Percentiles rank a stretch among this genome's conserved stretches.
These are phyloP conservation scores for Tuber borchii DNA, from an alignment of 495 filamentous ascomycete genomes.

Conservation along the genomic window DNA sequence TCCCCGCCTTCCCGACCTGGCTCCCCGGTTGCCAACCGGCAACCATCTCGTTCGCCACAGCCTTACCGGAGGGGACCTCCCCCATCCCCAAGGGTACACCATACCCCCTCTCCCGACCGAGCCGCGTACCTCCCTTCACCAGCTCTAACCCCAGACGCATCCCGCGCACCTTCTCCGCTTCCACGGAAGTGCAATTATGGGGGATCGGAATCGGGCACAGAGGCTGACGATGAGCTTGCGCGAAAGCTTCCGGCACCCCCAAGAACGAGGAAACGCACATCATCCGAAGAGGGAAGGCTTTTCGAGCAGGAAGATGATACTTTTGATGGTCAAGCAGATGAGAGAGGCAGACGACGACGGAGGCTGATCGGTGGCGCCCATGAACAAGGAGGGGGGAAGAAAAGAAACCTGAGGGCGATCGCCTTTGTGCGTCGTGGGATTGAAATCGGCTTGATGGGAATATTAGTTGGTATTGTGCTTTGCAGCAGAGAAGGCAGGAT, in stretches of 20 bases:
- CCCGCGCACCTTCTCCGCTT: slow-evolving; percentile 27
- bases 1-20: slow-evolving; percentile 14
- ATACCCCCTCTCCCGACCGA: slow-evolving; percentile 11
- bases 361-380: slow-evolving; percentile 8
- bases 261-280: slow-evolving; percentile 28
- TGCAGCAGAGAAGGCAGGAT: slow-evolving; percentile 28
- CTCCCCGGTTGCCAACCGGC: slow-evolving; percentile 26
- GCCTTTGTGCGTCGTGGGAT: slow-evolving; percentile 36
- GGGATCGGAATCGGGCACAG: slow-evolving; percentile 40
- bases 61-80: slow-evolving; percentile 32
- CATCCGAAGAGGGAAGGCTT: slow-evolving; percentile 34
- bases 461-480: slow-evolving; percentile 33
- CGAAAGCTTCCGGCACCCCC: slow-evolving; percentile 38
- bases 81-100: slow-evolving; percentile 5
- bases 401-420: slow-evolving; percentile 27
- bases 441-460: slow-evolving; percentile 35
- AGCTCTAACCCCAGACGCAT: slow-evolving; percentile 25
- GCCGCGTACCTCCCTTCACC: slow-evolving; percentile 29
- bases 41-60: slow-evolving; percentile 37
- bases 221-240: slow-evolving; percentile 41
- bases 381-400: slow-evolving; percentile 13
- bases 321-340: slow-evolving; percentile 17
- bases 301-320: slow-evolving; percentile 32
- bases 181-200: slow-evolving; percentile 2
- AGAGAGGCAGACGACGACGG: slow-evolving; percentile 24